Base-by-base conservation (phyloP, 805 yeast species). In the Tetrapisispora arboricola region DNA sequence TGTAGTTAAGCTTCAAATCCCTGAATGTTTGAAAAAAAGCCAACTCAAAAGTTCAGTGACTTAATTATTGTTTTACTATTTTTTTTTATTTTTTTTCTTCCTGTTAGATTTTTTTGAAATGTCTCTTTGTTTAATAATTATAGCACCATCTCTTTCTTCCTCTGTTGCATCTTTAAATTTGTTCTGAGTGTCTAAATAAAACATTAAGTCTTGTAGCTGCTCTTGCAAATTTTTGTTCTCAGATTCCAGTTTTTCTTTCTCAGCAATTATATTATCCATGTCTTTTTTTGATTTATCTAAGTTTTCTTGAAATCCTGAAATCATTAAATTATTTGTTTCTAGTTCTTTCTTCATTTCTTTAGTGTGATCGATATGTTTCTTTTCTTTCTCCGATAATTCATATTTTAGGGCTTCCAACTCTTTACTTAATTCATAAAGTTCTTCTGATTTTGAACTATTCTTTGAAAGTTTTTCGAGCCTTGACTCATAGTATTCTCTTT, bases 151-250 rank as follows among this genome's bases (percentile, higher is more conserved):
- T 49, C 67, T 75, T 13, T 81, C 80, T 27, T 80, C 90, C 11
- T 80, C 81, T 3, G 78, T 71, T 18, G 84, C 83, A 52, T 76
- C 74, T 50, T 77, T 75, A 51, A 85, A 73, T 60, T 80, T 83
- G 42, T 78, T 81, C 54, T 75, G 83, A 0, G 83, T 71, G 44
- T 82, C 90, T 30, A 86, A 60, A 53, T 68, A 84, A 47, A 84
- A 81, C 95, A 87, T 84, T 40, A 86, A 58, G 57, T 86, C 95
- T 22, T 70, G 73, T 3, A 77, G 77, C 55, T 81, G 84, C 31
- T 79, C 85, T 33, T 69, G 57, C 24, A 80, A 54, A 2, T 76
- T 84, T 10, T 54, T 55, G 11, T 72, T 76, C 36, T 70, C 64
- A 2, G 44, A 44, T 32, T 61, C 59, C 21, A 76, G 42, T 17